phyloP scores from a whole-genome alignment of 352 stramenopile genomes.

The Blastocystis sp. region DNA sequence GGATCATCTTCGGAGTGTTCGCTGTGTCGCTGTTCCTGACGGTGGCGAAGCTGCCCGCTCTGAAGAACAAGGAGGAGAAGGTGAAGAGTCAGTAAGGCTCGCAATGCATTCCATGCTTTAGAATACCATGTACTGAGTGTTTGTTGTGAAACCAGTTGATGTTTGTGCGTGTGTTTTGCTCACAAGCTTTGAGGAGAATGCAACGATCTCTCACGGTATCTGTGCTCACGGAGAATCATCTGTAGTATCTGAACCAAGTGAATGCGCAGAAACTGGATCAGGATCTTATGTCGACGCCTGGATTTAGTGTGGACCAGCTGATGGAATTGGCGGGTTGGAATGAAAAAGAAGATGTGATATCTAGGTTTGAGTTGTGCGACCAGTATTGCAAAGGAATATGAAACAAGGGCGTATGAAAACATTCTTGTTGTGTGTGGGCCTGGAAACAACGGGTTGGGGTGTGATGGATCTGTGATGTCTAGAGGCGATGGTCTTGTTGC shows the following conservation, averaged over 20 bases:
- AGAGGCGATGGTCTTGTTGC: constrained; percentile 89
- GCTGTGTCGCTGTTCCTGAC: constrained; percentile 22
- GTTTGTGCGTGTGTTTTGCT: no score
- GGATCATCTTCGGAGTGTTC: constrained; percentile 54
- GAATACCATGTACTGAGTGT: not conserved
- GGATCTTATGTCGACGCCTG: constrained; percentile 74
- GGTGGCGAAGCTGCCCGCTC: constrained; percentile 25
- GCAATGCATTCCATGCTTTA: not conserved
- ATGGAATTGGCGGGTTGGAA: constrained; percentile 95
- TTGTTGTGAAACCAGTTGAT: not conserved
- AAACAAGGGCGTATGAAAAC: not conserved
- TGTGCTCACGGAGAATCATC: no score
- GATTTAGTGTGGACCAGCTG: constrained; percentile 87
- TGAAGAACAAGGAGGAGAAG: constrained; percentile 51
- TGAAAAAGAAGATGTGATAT: constrained; percentile 67
- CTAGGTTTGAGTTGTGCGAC: constrained; percentile 56
- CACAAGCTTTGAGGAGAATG: no score
- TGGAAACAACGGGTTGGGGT: constrained; percentile 85
- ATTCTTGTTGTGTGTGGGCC: constrained; percentile 86
- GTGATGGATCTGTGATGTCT: not conserved
- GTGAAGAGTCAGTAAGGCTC: constrained; percentile 18
- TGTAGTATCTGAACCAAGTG: constrained; percentile 57
- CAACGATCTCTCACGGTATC: no score
- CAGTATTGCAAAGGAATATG: constrained; percentile 72
- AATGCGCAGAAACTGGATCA: constrained; percentile 68